A percentile compares a stretch with the other conserved stretches of the same genome.
phyloP scores from a whole-genome alignment of 1,284 basidiomycete genomes.

The Puccinia horiana region DNA sequence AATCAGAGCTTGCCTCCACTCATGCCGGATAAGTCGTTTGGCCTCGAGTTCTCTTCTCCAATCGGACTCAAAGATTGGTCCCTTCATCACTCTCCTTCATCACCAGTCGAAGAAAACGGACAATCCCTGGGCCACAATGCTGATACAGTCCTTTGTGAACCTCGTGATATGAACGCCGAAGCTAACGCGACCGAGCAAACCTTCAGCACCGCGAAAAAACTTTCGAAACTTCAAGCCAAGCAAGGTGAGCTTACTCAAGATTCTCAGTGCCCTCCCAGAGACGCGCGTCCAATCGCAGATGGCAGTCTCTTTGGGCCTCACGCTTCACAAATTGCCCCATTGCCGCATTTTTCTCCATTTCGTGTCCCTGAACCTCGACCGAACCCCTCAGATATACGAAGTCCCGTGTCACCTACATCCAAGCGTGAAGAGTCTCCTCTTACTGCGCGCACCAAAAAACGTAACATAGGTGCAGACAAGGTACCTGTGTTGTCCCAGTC shows the following conservation, averaged over 20 bases:
- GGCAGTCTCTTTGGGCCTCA: constrained; percentile 12
- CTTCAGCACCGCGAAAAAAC: neutral
- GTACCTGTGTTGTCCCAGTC: neutral
- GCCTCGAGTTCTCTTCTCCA: constrained; percentile 31
- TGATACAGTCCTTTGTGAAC: neutral
- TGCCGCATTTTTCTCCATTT: constrained; percentile 7
- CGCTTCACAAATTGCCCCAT: neutral
- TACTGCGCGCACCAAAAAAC: neutral
- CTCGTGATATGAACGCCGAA: neutral
- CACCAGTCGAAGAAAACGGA: neutral
- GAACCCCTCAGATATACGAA: neutral
- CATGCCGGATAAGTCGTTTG: constrained; percentile 22
- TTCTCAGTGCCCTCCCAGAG: too few species aligned
- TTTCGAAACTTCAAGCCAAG: neutral
- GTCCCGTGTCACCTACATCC: neutral
- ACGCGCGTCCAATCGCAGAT: neutral
- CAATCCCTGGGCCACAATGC: neutral
- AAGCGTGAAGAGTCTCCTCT: constrained; percentile 17
- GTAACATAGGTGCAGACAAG: neutral
- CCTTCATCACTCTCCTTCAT: constrained; percentile 15
- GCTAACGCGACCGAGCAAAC: neutral
- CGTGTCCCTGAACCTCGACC: neutral
- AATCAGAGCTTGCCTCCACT: constrained; percentile 14
- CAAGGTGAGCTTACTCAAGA: too few species aligned
- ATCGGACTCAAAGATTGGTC: constrained; percentile 27